phyloP scores from a whole-genome alignment of 1,284 basidiomycete species.

The Puccinia coronata region DNA sequence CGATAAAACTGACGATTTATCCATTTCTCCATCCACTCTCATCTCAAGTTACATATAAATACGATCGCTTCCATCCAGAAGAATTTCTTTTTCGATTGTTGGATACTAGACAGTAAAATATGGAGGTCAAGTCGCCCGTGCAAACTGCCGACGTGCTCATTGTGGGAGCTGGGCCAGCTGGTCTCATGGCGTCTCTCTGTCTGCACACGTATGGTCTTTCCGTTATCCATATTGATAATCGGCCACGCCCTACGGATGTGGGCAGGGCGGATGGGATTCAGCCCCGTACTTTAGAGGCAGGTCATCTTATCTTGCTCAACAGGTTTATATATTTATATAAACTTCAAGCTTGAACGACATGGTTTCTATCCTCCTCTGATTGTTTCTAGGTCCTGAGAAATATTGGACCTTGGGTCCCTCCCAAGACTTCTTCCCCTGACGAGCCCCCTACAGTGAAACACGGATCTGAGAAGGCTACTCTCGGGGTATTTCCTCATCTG shows the following conservation, averaged over 20 bases:
- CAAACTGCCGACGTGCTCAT: conserved; percentile 54
- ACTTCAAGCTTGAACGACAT: too few species aligned
- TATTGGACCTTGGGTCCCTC: conserved; percentile 20
- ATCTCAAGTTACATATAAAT: too few species aligned
- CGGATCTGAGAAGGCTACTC: conserved; percentile 41
- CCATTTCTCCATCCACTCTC: too few species aligned
- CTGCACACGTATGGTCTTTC: conserved; percentile 53
- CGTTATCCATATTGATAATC: conserved; percentile 57
- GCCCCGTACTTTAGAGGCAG: conserved; percentile 57
- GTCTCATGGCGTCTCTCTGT: conserved; percentile 56
- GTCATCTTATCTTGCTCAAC: too few species aligned
- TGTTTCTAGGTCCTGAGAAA: conserved; percentile 33
- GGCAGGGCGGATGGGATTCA: conserved; percentile 61
- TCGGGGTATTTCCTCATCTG: conserved; percentile 55
- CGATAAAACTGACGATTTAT: too few species aligned
- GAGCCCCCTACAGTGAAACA: conserved; percentile 42
- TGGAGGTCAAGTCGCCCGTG: conserved; percentile 39
- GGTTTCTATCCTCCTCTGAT: background rate
- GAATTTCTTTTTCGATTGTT: too few species aligned
- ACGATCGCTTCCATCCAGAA: too few species aligned
- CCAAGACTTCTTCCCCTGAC: background rate
- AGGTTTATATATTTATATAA: too few species aligned
- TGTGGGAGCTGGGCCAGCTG: conserved; percentile 57
- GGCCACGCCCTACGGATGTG: conserved; percentile 59
- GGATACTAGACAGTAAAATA: too few species aligned